Evolutionary conservation across 2,329 filamentous ascomycete genomes (phyloP), one percentile per base, ranked within the genome.

Genomic region (Aureobasidium uvarum): DNA sequence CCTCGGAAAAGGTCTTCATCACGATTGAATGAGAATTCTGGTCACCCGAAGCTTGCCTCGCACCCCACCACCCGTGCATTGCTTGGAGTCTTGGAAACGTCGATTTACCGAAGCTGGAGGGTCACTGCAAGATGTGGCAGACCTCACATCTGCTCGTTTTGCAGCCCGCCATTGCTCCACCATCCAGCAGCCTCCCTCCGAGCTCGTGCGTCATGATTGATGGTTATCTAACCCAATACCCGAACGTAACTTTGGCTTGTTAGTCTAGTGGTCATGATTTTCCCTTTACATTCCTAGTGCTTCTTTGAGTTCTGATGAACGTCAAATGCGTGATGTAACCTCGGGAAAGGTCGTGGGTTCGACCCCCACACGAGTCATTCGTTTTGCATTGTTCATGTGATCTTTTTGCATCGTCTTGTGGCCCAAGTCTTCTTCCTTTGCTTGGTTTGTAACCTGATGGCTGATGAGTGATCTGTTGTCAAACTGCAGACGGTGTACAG

Each of bases 271-370:
- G 28, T 52, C 7, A 52, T 52, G 50, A 52, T 36, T 20, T 52
- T 52, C 28, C 50, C 50, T 52, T 52, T 52, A 52, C 50, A 52
- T 33, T 52, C 6, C 11, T 2, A 2, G 10, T 20, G 14, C 28
- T 52, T 31, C 28, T 7, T 20, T 20, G 11, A 5, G 18, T 7
- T 52, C 50, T 36, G 10, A 7, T 3, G 28, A 13, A 4, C 8
- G 28, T 20, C n/a, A 2, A 36, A 7, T 2, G 3, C 8, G 31
- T 52, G 50, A 18, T 33, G 50, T 52, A 52, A 52, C 20, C 23
- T 13, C 50, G 50, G 50, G 28, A 52, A 62, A 50, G 58, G 58
- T 46, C 58, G 58, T 23, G 58, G 31, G 58, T 62, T 62, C 58
- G 43, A 62, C 18, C 39, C 58, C 31, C 58, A 23, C 58, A 23